Conservation (phyloP, 345 rosid genomes). For the Murraya paniculata region DNA sequence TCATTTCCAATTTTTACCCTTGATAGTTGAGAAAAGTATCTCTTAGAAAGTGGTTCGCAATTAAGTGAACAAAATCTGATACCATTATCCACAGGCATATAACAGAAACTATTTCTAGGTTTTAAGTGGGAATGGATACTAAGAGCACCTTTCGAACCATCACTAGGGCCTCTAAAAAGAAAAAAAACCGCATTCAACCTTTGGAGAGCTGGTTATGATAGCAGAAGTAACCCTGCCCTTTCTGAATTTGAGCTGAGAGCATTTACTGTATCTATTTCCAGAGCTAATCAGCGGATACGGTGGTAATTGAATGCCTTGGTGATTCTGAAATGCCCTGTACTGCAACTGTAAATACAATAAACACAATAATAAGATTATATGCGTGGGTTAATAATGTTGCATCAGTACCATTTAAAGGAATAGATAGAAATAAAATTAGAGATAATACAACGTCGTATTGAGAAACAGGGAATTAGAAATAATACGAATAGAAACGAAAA, state of each 20-base stretch:
- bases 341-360: slow-evolving; percentile 26
- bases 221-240: slow-evolving; percentile 22
- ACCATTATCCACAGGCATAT: slow-evolving; percentile 21
- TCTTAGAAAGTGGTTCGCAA: slow-evolving; percentile 22
- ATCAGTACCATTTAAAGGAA: neutral
- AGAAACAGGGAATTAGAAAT: neutral
- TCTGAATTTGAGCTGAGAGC: slow-evolving; percentile 28
- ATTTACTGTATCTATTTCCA: slow-evolving; percentile 21
- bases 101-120: slow-evolving; percentile 20
- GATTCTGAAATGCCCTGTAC: slow-evolving; percentile 30
- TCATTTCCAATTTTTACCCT: slow-evolving; percentile 16
- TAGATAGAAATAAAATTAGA: neutral
- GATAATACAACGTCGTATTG: neutral
- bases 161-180: slow-evolving; percentile 12
- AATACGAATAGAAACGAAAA: neutral
- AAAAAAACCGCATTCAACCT: neutral
- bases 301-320: slow-evolving; percentile 20
- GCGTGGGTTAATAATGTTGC: neutral
- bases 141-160: slow-evolving; percentile 15
- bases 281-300: slow-evolving; percentile 16
- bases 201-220: slow-evolving; percentile 3
- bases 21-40: slow-evolving; percentile 40
- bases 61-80: slow-evolving; percentile 16
- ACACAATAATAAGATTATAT: too few relatives aligned
- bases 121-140: slow-evolving; percentile 19